Evolutionary conservation across 768 basidiomycete species (phyloP), one percentile per base, ranked within the genome.

Genomic region (Lactarius quietus): DNA sequence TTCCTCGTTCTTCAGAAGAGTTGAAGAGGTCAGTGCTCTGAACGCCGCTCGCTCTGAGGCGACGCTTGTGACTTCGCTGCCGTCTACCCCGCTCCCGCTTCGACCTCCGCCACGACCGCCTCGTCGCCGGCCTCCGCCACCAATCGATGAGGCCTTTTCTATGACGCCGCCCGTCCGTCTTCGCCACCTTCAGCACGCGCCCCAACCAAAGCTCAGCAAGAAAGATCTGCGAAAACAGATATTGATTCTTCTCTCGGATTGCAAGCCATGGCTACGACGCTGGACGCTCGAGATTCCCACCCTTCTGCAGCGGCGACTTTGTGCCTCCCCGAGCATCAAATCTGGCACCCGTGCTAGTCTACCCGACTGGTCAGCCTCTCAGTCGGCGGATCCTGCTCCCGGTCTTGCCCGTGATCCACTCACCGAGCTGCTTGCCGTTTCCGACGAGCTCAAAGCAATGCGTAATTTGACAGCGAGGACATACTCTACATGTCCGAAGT

Each of bases 381-480:
- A 53, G 15, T 8, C 33, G 15, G 28, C 43, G 3, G 18, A 55
- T 12, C 59, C 39, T 3, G 31, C 17, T 7, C 55, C 33, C 0
- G 38, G 9, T 52, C n/a, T 28, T 17, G 45, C 29, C 10, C 2
- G 52, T 15, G 65, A 62, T 41, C 65, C 65, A 10, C 65, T 66
- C 15, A 41, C 56, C 3, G 65, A 66, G n/a, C 61, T 66, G 28
- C 61, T 66, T 26, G 65, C 65, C 9, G 65, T 66, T 36, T 55
- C 65, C 4, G 65, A 66, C 20, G 65, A 66, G 51, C 61, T 66
- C 41, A 66, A 62, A 61, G 58, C 61, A 41, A 62, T 66, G 61
- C 52, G 61, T 33, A 59, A 43, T 18, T 39, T 62, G 65, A 66
- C 28, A 66, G 61, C 28, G 65, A 66, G 3, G 65, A 66, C 52